Evolutionary conservation across 1,284 basidiomycete genomes (phyloP).

Genomic region (Ustanciosporium gigantosporum): DNA sequence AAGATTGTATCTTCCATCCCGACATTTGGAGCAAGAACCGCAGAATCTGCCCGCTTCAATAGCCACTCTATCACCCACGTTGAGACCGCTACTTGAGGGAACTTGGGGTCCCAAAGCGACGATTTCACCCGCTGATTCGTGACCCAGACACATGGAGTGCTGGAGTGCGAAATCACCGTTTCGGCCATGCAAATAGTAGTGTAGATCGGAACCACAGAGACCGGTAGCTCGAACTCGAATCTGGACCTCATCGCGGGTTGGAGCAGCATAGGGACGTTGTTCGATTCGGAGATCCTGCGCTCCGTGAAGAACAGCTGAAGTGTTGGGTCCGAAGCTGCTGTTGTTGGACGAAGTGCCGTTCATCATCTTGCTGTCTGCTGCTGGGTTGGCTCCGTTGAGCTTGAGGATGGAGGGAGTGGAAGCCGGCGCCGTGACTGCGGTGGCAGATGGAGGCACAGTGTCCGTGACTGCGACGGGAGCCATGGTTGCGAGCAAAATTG

Average conservation of each 20-base stretch:
- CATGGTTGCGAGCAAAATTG: too few species aligned
- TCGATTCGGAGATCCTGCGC: constrained; percentile 66
- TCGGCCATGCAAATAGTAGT: constrained; percentile 64
- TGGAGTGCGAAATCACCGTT: constrained; percentile 86
- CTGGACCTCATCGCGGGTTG: constrained; percentile 70
- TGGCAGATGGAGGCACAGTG: neutral
- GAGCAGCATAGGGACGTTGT: constrained; percentile 71
- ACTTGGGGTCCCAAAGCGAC: constrained; percentile 69
- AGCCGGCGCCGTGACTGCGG: too few species aligned
- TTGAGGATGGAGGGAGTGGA: constrained; percentile 8
- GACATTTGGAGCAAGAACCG: constrained; percentile 65
- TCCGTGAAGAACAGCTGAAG: constrained; percentile 62
- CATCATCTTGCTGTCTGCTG: constrained; percentile 8
- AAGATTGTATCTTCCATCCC: constrained; percentile 85
- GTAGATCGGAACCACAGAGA: constrained; percentile 70
- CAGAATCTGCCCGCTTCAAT: constrained; percentile 92
- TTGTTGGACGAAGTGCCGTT: constrained; percentile 6
- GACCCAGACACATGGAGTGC: constrained; percentile 81
- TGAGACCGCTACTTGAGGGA: constrained; percentile 63
- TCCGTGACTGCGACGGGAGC: constrained; percentile 29
- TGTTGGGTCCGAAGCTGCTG: constrained; percentile 33
- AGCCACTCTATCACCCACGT: constrained; percentile 84
- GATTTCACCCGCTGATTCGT: constrained; percentile 84
- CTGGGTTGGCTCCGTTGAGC: constrained; percentile 4
- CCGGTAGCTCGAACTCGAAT: constrained; percentile 80